A percentile compares a stretch with the other conserved stretches of the same genome.
phyloP scores from a whole-genome alignment of 2,329 filamentous ascomycete genomes.

The Penicillium sp. region DNA sequence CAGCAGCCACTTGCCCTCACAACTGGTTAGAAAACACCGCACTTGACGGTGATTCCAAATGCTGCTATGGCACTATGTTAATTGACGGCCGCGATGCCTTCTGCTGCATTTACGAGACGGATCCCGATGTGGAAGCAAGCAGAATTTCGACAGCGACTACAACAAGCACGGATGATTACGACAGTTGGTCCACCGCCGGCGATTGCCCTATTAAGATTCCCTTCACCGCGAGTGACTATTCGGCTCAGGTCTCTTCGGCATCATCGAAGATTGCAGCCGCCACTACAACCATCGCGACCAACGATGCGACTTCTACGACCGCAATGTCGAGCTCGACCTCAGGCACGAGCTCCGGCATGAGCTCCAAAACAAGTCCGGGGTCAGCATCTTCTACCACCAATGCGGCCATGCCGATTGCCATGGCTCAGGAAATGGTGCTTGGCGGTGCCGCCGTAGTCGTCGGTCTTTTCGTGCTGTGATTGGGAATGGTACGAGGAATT shows the following conservation, averaged over 20 bases:
- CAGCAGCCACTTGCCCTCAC: background rate
- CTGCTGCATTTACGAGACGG: background rate
- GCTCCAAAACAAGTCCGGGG: background rate
- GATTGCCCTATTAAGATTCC: conserved; percentile 1
- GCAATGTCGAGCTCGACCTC: background rate
- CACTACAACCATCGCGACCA: background rate
- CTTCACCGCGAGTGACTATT: conserved; percentile 6
- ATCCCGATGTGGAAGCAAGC: background rate
- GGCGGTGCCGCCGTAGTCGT: background rate
- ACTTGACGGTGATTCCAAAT: background rate
- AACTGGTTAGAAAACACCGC: background rate
- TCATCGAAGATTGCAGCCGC: conserved; percentile 3
- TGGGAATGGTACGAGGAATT: background rate
- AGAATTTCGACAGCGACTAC: background rate
- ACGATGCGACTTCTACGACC: background rate
- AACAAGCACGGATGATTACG: background rate
- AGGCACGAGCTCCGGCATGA: background rate
- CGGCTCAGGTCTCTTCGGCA: conserved; percentile 4
- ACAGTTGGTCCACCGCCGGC: background rate
- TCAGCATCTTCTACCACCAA: background rate
- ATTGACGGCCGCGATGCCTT: background rate
- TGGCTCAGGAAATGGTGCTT: background rate
- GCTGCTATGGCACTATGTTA: background rate
- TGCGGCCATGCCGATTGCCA: background rate
- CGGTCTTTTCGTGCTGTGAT: background rate